These are phyloP conservation scores for Blastobotrys raffinosifermentans DNA, from an alignment of 1,139 yeast genomes.

Conservation along the genomic window DNA sequence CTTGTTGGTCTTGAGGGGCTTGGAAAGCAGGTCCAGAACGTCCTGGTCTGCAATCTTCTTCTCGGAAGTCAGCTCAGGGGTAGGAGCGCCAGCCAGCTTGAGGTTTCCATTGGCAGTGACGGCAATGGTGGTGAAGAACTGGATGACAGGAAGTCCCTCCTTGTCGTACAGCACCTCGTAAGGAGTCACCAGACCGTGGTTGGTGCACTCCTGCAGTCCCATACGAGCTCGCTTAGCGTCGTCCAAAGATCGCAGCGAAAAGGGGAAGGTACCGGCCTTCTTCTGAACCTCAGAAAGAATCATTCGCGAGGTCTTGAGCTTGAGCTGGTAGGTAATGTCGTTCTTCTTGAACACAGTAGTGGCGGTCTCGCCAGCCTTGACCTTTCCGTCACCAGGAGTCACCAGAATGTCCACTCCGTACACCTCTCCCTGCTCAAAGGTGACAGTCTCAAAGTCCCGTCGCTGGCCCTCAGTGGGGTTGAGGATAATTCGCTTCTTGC, in stretches of 20 bases:
- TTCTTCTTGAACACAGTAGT: constrained; percentile 73
- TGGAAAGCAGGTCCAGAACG: constrained; percentile 44
- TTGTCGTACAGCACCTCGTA: constrained; percentile 67
- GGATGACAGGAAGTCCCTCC: constrained; percentile 64
- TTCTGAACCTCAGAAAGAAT: constrained; percentile 63
- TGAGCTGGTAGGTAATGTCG: constrained; percentile 61
- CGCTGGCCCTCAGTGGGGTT: constrained; percentile 70
- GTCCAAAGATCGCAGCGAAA: constrained; percentile 58
- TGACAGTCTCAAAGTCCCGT: constrained; percentile 55
- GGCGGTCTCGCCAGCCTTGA: constrained; percentile 52
- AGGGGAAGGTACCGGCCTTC: constrained; percentile 66
- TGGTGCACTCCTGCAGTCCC: constrained; percentile 69
- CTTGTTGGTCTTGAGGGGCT: constrained; percentile 51
- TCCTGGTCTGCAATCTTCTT: constrained; percentile 53
- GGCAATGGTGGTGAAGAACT: constrained; percentile 72
- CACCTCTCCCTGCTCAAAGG: constrained; percentile 72
- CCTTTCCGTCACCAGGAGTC: constrained; percentile 66
- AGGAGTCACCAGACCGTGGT: constrained; percentile 62
- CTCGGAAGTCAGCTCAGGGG: constrained; percentile 49
- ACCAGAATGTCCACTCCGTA: constrained; percentile 71
- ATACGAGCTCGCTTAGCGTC: constrained; percentile 70
- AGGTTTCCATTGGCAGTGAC: constrained; percentile 69
- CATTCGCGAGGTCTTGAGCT: constrained; percentile 66
- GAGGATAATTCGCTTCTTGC: constrained; percentile 69
- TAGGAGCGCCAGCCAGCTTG: constrained; percentile 53